Evolutionary conservation across 2,329 filamentous ascomycete genomes (phyloP), one percentile per base, ranked within the genome.

Genomic region (Xylaria multiplex): DNA sequence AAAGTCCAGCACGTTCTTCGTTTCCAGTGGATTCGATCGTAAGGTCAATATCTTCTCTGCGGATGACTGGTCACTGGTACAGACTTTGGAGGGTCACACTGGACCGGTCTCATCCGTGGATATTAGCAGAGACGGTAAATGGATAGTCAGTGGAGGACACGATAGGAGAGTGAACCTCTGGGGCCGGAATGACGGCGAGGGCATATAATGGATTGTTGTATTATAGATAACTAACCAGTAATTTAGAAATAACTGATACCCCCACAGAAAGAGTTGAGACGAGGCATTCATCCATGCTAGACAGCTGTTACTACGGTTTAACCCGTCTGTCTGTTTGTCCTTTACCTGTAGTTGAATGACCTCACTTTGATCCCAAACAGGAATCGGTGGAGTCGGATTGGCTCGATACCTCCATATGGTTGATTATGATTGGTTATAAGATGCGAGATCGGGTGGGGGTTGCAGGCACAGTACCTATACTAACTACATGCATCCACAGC

Each of bases 91-190:
- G 72, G 96, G 94, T 0, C 96, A 99, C 79, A 93, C 93, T 1
- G 94, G 93, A 2, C 96, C 96, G 46, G 94, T 99, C 11, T 88
- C 96, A 59, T 96, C 93, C 72, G 91, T 93, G 13, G 96, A 99
- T 81, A 88, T 97, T 59, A 96, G 91, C 75, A 85, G 85, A 69
- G 93, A 98, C 79, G 92, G 90, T 8, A 91, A 85, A 76, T 99
- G 93, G 93, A 97, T 99, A 78, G 92, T 95, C 27, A 97, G 93
- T 77, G 93, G 93, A 71, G 94, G 96, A 2, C 93, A 97, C 76
- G 96, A 99, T 79, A 87, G 94, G 60, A 98, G 95, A 1, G 92
- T 98, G 57, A 99, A 99, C 83, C 83, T 99, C 2, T 99, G 96
- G 96, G 93, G 93, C 4, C 88, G 93, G 70, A 95, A 97, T 70